Percentiles rank a stretch among this genome's conserved stretches.
phyloP scores from a whole-genome alignment of 176 grass and related monocot species.

The Coix lacrymajobi region DNA sequence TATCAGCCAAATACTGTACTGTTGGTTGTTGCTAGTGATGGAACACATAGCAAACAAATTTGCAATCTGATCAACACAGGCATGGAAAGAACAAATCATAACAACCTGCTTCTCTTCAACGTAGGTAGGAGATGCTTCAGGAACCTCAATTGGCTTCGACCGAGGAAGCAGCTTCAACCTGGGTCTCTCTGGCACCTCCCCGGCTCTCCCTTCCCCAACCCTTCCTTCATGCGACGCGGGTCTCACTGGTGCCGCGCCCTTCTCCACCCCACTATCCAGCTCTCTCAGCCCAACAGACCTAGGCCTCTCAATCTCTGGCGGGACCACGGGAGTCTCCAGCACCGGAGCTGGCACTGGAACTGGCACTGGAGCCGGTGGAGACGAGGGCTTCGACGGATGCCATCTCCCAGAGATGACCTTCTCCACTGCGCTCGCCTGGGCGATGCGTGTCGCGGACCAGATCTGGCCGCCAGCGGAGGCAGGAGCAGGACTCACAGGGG shows the following conservation, averaged over 20 bases:
- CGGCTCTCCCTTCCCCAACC: constrained; percentile 34
- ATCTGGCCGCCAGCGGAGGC: constrained; percentile 33
- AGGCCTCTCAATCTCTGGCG: constrained; percentile 45
- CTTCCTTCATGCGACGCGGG: constrained; percentile 66
- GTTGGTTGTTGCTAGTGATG: neutral
- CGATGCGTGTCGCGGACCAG: constrained; percentile 80
- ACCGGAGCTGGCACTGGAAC: constrained; percentile 10
- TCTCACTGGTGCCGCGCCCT: constrained; percentile 32
- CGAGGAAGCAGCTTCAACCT: constrained; percentile 86
- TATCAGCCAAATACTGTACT: neutral
- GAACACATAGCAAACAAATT: neutral
- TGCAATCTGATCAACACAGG: neutral
- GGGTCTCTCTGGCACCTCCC: constrained; percentile 53
- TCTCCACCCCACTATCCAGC: constrained; percentile 38
- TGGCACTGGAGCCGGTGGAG: constrained; percentile 17
- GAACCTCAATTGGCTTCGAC: constrained; percentile 53
- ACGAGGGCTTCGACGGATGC: constrained; percentile 53
- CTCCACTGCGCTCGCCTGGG: constrained; percentile 93
- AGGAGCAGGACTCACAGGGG: constrained; percentile 17
- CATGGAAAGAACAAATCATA: neutral
- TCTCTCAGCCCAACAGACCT: constrained; percentile 48
- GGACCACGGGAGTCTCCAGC: constrained; percentile 24
- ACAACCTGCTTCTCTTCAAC: constrained; percentile 72
- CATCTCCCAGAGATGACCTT: constrained; percentile 95
- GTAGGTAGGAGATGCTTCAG: constrained; percentile 38